Base-by-base conservation (phyloP, 805 yeast genomes). In the Nakazawaea anatomiae region DNA sequence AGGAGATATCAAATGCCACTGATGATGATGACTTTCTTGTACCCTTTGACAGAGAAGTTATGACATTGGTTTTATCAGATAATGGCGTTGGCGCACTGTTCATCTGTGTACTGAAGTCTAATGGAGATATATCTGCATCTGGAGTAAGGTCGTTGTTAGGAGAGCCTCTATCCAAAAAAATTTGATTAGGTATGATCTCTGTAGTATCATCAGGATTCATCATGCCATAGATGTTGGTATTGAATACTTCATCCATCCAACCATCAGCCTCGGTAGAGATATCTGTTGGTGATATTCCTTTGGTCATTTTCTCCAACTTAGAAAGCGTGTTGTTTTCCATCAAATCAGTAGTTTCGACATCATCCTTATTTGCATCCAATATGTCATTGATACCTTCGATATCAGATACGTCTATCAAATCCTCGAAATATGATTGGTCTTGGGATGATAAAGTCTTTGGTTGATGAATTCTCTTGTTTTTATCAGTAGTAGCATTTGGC, bases 401-500 rank as follows among this genome's bases (percentile, higher is more conserved):
- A n/a, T 58, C 57, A 6, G 55, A 57, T 29, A 51, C 52, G 34
- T 54, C 55, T 4, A 53, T 44, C 11, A 44, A 36, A n/a, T 44
- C 47, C 12, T 44, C 41, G 7, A 44, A 36, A 36, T 29, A 44
- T 25, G 39, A 8, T 29, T 10, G 52, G 35, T 14, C 51, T 30
- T n/a, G 43, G 36, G 36, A 44, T 27, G 27, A 39, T 35, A 32
- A 36, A 36, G 6, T 11, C 27, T 14, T 38, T 4, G 18, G 35
- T 14, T 38, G 18, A 6, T 28, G 46, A 7, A 32, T 45, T 42
- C 56, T 57, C 31, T 39, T 52, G 3, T 56, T 53, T 12, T 58
- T 55, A 25, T 46, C 54, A 3, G 60, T 58, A 30, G 59, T 59
- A 1, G 59, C 55, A 47, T 32, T 31, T 46, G 53, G 31, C 38